These are phyloP conservation scores for Avena atlantica DNA, from an alignment of 176 grass and related monocot genomes.

Conservation along the genomic window DNA sequence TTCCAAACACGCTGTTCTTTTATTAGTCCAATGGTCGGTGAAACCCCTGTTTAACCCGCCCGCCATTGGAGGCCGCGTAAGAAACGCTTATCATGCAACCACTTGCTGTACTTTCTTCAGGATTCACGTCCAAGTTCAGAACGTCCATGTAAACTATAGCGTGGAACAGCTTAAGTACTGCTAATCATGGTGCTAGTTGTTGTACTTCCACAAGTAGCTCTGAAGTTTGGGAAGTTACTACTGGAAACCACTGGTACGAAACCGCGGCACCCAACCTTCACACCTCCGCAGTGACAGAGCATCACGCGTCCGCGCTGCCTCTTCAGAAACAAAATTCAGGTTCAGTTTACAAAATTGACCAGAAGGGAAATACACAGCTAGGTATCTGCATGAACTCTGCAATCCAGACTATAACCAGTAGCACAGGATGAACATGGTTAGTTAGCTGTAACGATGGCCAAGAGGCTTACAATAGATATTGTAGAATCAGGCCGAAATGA, in stretches of 20 bases:
- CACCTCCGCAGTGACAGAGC: neutral
- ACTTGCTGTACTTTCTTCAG: slow-evolving; percentile 41
- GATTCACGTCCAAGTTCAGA: slow-evolving; percentile 42
- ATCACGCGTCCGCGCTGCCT: neutral
- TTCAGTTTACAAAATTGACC: slow-evolving; percentile 1
- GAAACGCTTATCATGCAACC: slow-evolving; percentile 5
- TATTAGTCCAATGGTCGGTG: slow-evolving; percentile 12
- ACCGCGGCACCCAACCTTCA: neutral
- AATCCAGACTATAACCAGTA: neutral
- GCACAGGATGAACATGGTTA: slow-evolving; percentile 17
- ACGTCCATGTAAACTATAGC: neutral
- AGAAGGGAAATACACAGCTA: neutral
- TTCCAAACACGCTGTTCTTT: neutral
- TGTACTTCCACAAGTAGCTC: slow-evolving; percentile 29
- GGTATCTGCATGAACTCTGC: neutral
- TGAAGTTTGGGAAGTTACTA: slow-evolving; percentile 1
- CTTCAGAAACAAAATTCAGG: neutral
- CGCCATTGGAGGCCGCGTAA: slow-evolving; percentile 15
- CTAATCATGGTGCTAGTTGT: slow-evolving; percentile 1
- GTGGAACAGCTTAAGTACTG: neutral
- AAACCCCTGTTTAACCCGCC: neutral
- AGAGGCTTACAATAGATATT: neutral
- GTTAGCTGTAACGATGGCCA: neutral
- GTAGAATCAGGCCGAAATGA: neutral
- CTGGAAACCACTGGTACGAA: slow-evolving; percentile 16